Conservation (phyloP, 495 filamentous ascomycete genomes). For the Penicillium odoratum region DNA sequence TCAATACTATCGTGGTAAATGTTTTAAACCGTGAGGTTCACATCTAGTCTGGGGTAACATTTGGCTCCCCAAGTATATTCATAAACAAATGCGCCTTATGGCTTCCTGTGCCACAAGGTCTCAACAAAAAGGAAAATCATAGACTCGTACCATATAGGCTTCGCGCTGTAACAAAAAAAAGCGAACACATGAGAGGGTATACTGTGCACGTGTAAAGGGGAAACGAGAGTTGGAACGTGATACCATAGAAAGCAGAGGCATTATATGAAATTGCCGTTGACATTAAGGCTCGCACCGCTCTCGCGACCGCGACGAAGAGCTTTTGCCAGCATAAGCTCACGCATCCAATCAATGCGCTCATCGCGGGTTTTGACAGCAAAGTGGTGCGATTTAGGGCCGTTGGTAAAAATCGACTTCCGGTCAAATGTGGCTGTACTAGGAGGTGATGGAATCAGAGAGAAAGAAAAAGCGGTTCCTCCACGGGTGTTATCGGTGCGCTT, state of each 20-base stretch:
- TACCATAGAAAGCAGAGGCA: too few species aligned
- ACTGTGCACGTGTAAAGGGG: neutral
- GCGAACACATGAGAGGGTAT: constrained; percentile 1
- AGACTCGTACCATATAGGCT: neutral
- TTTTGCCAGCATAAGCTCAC: constrained; percentile 95
- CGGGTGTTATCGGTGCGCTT: constrained; percentile 51
- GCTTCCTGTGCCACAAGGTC: neutral
- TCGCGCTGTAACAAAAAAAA: neutral
- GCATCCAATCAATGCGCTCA: constrained; percentile 97
- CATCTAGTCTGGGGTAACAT: neutral
- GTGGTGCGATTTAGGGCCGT: constrained; percentile 77
- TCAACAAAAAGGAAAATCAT: neutral
- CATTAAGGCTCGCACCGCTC: constrained; percentile 73
- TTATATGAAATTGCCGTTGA: constrained; percentile 72
- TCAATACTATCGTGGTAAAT: neutral
- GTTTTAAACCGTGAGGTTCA: neutral
- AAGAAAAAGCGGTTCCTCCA: constrained; percentile 71
- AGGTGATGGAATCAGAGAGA: constrained; percentile 84
- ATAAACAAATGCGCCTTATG: neutral
- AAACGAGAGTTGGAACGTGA: neutral
- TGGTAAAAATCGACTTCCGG: constrained; percentile 44
- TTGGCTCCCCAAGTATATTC: neutral
- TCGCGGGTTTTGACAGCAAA: constrained; percentile 87
- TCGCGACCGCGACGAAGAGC: constrained; percentile 74
- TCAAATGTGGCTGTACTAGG: constrained; percentile 38